These are phyloP conservation scores for Lathyrus sativus DNA, from an alignment of 306 rosid species.

Conservation along the genomic window DNA sequence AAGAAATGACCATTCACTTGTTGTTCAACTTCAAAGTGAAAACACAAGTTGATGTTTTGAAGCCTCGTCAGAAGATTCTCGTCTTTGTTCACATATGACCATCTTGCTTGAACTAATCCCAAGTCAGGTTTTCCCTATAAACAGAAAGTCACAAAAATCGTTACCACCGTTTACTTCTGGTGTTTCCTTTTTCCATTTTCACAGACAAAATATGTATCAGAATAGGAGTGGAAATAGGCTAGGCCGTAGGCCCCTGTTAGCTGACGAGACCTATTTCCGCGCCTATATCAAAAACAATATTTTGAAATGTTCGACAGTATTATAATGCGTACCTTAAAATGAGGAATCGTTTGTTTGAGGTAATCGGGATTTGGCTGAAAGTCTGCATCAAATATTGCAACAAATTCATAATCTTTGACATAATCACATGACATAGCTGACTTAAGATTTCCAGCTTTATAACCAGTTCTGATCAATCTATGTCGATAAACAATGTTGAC, in stretches of 20 bases:
- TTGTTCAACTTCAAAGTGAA: slow-evolving; percentile 99
- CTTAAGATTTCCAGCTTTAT: slow-evolving; percentile 95
- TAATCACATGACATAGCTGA: slow-evolving; percentile 96
- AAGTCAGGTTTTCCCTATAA: slow-evolving; percentile 86
- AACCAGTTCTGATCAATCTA: slow-evolving; percentile 90
- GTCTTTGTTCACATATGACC: slow-evolving; percentile 93
- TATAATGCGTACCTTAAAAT: slow-evolving; percentile 73
- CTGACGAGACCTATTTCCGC: too few species aligned
- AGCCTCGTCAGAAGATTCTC: slow-evolving; percentile 94
- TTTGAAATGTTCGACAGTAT: too few species aligned
- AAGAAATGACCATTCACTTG: slow-evolving; percentile 91
- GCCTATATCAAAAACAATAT: too few species aligned
- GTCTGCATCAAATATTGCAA: slow-evolving; percentile 94
- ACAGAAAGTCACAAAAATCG: slow-evolving; percentile 15
- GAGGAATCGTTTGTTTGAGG: slow-evolving; percentile 84
- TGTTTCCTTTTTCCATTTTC: neutral
- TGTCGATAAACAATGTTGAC: slow-evolving; percentile 83
- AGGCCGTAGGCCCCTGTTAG: too few species aligned
- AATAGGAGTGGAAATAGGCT: too few species aligned
- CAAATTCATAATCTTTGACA: slow-evolving; percentile 85
- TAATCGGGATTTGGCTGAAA: slow-evolving; percentile 92
- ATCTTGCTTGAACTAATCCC: slow-evolving; percentile 95
- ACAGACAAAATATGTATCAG: neutral
- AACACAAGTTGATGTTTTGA: slow-evolving; percentile 91
- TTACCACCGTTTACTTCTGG: neutral